Evolutionary conservation across 1,284 basidiomycete genomes (phyloP).

Genomic region (Heterobasidion irregulare): DNA sequence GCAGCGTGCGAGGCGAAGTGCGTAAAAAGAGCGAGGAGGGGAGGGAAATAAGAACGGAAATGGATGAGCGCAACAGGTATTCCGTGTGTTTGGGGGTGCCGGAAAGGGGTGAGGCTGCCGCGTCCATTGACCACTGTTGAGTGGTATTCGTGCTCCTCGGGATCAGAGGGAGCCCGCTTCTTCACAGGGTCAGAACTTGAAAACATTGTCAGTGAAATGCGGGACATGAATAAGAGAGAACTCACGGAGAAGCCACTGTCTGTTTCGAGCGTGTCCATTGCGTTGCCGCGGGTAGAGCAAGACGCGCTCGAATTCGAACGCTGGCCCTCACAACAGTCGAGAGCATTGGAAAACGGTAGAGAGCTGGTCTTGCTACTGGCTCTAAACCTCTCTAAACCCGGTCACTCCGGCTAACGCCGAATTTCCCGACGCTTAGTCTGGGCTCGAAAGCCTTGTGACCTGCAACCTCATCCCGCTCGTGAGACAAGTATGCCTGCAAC

Average conservation of each 20-base stretch:
- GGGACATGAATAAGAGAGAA: not conserved
- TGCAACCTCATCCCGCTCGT: not conserved
- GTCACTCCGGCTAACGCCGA: no score
- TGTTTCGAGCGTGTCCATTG: not conserved
- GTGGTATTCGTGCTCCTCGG: slow-evolving; percentile 11
- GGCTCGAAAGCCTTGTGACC: not conserved
- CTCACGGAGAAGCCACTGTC: not conserved
- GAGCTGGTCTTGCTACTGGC: no score
- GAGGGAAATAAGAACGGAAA: slow-evolving; percentile 69
- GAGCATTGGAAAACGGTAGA: not conserved
- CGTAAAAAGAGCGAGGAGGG: slow-evolving; percentile 71
- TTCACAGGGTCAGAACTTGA: not conserved
- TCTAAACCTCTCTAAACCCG: no score
- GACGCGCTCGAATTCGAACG: not conserved
- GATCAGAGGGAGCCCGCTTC: not conserved
- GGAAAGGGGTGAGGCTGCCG: slow-evolving; percentile 38
- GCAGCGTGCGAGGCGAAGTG: slow-evolving; percentile 86
- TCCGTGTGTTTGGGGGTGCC: slow-evolving; percentile 57
- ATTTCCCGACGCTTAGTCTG: no score
- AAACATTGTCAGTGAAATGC: not conserved
- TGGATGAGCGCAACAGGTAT: slow-evolving; percentile 83
- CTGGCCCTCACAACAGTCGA: not conserved
- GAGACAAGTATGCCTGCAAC: slow-evolving; percentile 7
- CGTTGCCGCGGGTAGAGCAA: not conserved
- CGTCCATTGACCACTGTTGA: slow-evolving; percentile 53